Percentiles rank a stretch among this genome's conserved stretches.
Evolutionary conservation across 2,329 filamentous ascomycete genomes (phyloP).

Genomic region (Claviceps monticola): DNA sequence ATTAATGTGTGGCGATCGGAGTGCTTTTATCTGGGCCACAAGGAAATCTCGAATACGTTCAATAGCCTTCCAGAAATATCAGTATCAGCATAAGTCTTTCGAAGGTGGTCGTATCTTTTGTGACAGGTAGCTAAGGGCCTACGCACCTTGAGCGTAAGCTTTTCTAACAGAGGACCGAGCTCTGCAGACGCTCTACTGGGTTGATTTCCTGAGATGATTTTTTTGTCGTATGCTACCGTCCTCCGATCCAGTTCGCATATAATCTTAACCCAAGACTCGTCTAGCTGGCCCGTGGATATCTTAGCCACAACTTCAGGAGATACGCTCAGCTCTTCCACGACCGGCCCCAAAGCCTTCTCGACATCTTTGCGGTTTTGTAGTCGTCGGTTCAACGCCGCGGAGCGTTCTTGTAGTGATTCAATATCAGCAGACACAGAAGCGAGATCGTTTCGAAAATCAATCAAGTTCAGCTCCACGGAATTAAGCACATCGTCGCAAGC

Average conservation of each 20-base stretch:
- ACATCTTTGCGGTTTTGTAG: slow-evolving; percentile 82
- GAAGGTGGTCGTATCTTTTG: not conserved
- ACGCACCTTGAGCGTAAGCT: slow-evolving; percentile 63
- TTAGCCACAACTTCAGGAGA: slow-evolving; percentile 71
- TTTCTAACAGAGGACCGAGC: slow-evolving; percentile 69
- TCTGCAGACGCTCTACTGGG: slow-evolving; percentile 69
- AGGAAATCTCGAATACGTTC: slow-evolving; percentile 91
- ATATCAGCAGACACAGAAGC: slow-evolving; percentile 90
- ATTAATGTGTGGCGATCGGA: slow-evolving; percentile 91
- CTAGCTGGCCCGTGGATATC: slow-evolving; percentile 78
- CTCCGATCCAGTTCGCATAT: slow-evolving; percentile 74
- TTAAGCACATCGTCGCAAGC: slow-evolving; percentile 87
- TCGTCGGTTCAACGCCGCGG: slow-evolving; percentile 66
- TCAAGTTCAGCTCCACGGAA: slow-evolving; percentile 85
- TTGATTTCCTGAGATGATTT: slow-evolving; percentile 38
- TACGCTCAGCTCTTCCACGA: slow-evolving; percentile 84
- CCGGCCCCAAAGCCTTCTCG: slow-evolving; percentile 72
- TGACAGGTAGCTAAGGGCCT: not conserved
- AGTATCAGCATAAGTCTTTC: not conserved
- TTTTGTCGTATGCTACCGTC: slow-evolving; percentile 56
- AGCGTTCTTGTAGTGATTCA: slow-evolving; percentile 80
- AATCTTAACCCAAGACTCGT: slow-evolving; percentile 76
- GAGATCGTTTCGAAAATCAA: slow-evolving; percentile 85
- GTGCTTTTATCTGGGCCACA: slow-evolving; percentile 84
- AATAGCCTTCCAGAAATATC: slow-evolving; percentile 44